Conservation (phyloP, 140 eudicot genomes). For the Ambrosia hybrid region DNA sequence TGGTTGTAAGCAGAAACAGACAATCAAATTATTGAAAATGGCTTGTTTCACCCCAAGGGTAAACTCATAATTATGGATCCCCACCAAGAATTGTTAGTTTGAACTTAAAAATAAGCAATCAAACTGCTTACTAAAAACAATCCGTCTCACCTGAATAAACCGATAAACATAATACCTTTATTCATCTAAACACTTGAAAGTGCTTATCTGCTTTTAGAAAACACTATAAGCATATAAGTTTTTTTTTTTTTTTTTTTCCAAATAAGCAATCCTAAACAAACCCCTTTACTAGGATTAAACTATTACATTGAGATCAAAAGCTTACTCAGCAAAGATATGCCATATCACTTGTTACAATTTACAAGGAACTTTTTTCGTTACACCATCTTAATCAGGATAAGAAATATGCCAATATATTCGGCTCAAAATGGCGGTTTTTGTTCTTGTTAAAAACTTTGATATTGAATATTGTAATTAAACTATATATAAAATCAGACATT, state of each 20-base stretch:
- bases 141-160: background rate
- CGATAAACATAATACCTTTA: background rate
- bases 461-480: background rate
- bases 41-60: conserved; percentile 7
- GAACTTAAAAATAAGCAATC: background rate
- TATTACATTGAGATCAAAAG: background rate
- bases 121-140: background rate
- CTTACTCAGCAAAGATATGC: background rate
- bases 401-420: background rate
- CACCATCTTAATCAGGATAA: background rate
- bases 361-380: background rate
- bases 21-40: background rate
- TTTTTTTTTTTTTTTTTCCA: background rate
- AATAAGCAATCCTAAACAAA: background rate
- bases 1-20: conserved; percentile 1
- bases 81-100: conserved; percentile 3
- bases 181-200: background rate
- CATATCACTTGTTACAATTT: background rate
- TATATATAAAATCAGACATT: no score
- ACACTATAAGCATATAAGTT: background rate
- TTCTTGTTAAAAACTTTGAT: conserved; percentile 4
- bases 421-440: background rate
- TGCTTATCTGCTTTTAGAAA: conserved; percentile 1
- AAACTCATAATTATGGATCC: background rate
- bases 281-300: background rate